Evolutionary conservation across 2,329 filamentous ascomycete species (phyloP), one percentile per base, ranked within the genome.

Genomic region (Aspergillus alliaceus): DNA sequence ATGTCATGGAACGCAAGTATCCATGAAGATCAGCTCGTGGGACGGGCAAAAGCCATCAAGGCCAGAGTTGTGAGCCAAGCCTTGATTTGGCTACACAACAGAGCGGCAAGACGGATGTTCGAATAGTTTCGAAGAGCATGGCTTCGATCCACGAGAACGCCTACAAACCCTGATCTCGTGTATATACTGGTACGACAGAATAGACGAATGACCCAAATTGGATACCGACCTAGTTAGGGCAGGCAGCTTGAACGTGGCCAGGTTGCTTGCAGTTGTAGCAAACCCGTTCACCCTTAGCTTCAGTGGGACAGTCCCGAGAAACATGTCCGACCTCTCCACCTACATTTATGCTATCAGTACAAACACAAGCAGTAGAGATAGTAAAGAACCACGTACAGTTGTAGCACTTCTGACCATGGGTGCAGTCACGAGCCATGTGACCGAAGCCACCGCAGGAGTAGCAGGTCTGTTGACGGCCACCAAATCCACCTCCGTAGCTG

Each of bases 321-420:
- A 97, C 87, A 80, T 98, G 93, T 62, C 95, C 93, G 68, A 93
- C 90, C 82, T 97, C 92, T 69, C 86, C 86, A 69, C 85, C 84
- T 86, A 62, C n/a, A 37, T 22, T 25, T 49, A 11, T 6, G n/a
- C 15, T 32, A 46, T 51, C 48, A 61, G 50, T 51, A 54, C 47
- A 27, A 44, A 18, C 15, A 7, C 18, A 27, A 1, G 8, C 27
- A 44, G 24, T 6, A 44, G 6, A 44, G 7, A 29, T 59, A 34
- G 40, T 14, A 6, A 39, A 25, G 8, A 25, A 46, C 20, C 18
- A n/a, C 20, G 8, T 74, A 87, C 95, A 98, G 87, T 97, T 97
- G 88, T 98, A 99, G 89, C 95, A 99, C 85, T 98, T 98, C 84
- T 96, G 93, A 72, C 95, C 95, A 78, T 98, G 96, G 70, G 93